phyloP scores from a whole-genome alignment of 2,329 filamentous ascomycete genomes.

The Hortaea werneckii region DNA sequence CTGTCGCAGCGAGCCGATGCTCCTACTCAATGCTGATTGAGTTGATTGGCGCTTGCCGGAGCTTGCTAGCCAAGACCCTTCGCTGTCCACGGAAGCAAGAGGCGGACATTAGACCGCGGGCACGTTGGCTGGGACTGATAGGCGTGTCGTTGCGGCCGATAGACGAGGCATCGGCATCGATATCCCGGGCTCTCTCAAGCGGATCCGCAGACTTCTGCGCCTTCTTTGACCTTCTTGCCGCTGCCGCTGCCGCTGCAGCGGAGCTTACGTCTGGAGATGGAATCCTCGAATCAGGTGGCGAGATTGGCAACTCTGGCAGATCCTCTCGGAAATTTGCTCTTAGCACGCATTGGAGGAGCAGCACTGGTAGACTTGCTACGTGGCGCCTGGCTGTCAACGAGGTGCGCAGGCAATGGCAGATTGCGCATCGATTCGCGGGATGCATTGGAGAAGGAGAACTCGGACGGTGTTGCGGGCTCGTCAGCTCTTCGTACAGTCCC shows the following conservation, averaged over 20 bases:
- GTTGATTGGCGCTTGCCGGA: constrained; percentile 40
- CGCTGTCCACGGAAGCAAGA: constrained; percentile 92
- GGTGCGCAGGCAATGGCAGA: constrained; percentile 41
- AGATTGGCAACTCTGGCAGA: constrained; percentile 72
- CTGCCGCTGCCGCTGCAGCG: constrained; percentile 29
- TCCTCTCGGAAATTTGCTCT: constrained; percentile 89
- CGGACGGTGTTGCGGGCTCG: constrained; percentile 49
- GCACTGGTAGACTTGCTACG: constrained; percentile 42
- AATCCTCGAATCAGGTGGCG: constrained; percentile 72
- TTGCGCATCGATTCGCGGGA: constrained; percentile 75
- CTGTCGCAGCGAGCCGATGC: constrained; percentile 35
- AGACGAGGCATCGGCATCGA: constrained; percentile 1
- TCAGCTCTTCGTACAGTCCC: constrained; percentile 31
- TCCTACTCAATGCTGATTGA: constrained; percentile 37
- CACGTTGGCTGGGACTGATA: constrained; percentile 12
- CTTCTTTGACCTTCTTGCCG: constrained; percentile 29
- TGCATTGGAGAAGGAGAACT: constrained; percentile 70
- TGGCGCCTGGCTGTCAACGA: constrained; percentile 29
- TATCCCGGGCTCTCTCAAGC: constrained; percentile 1
- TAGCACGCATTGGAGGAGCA: constrained; percentile 57
- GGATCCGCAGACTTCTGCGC: constrained; percentile 7
- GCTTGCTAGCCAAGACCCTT: constrained; percentile 82
- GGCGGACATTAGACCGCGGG: constrained; percentile 49
- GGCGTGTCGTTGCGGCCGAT: constrained; percentile 33
- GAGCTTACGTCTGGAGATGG: constrained; percentile 62